Evolutionary conservation across 1,139 yeast species (phyloP), one percentile per base, ranked within the genome.

Genomic region (Geotrichum macrosporum): DNA sequence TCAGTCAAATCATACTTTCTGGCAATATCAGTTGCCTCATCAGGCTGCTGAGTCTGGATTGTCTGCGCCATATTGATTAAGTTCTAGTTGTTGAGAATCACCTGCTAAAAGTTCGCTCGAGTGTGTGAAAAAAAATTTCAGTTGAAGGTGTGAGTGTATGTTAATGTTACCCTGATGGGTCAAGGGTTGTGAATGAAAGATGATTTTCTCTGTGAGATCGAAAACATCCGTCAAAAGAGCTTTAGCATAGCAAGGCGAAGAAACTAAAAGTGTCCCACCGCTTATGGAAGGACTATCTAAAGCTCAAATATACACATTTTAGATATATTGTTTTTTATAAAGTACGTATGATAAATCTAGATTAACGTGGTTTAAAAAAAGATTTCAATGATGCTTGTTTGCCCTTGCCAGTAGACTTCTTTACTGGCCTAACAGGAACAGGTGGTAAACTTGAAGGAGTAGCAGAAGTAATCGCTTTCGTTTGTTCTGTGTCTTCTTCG

Each of bases 1-100:
- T 69, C 68, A 12, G 81, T 75, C 57, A 78, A 64, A 55, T 78
- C 82, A 61, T 73, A 74, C 51, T 56, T 56, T 34, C 50, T 34
- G 8, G 52, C 52, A 27, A 50, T 46, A n/a, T 40, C 52, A 30
- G 40, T 36, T 29, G 52, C 46, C 39, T 49, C 47, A 20, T 38
- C 38, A 16, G 19, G 22, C 34, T 30, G 46, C 33, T 41, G 34
- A 35, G 42, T 22, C 38, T 27, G 26, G 24, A 33, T 33, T 27
- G 41, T 26, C 20, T 37, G 34, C 26, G 41, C 41, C 41, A 37
- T 37, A 13, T 27, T 37, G 41, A n/a, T 16, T 26, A 19, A n/a
- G 4, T 4, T 21, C 4, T 16, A 24, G 34, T 27, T 27, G 33
- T 18, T 26, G 18, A 19, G 16, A 29, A 15, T 31, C 21, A 33